A percentile compares a stretch with the other conserved stretches of the same genome.
These are phyloP conservation scores for Darksidea phi DNA, from an alignment of 495 filamentous ascomycete genomes.

Conservation along the genomic window DNA sequence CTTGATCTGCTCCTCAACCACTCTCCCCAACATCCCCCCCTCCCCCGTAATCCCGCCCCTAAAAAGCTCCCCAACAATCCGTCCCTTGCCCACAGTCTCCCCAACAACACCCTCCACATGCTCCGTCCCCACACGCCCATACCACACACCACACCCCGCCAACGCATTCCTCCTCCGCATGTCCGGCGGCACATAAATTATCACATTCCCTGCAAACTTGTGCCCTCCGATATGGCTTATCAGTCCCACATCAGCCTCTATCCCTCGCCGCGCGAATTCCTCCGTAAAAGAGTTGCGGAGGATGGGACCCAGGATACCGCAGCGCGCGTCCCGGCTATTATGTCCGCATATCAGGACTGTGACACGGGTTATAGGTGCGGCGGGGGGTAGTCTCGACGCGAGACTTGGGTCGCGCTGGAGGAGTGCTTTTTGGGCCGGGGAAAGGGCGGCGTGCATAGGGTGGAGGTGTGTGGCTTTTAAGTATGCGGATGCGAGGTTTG, in stretches of 20 bases:
- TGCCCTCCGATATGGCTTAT: slow-evolving; percentile 92
- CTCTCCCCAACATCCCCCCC: slow-evolving; percentile 27
- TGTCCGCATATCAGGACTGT: slow-evolving; percentile 85
- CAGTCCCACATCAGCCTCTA: slow-evolving; percentile 59
- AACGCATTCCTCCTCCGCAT: slow-evolving; percentile 55
- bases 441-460: slow-evolving; percentile 54
- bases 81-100: slow-evolving; percentile 74
- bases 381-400: slow-evolving; percentile 44
- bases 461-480: slow-evolving; percentile 61
- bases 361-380: slow-evolving; percentile 61
- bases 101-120: slow-evolving; percentile 83
- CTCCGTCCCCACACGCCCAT: slow-evolving; percentile 80
- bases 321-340: slow-evolving; percentile 72
- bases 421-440: slow-evolving; percentile 46
- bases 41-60: slow-evolving; percentile 56
- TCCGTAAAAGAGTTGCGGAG: slow-evolving; percentile 66
- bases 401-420: slow-evolving; percentile 42
- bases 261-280: slow-evolving; percentile 41
- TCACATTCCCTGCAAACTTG: slow-evolving; percentile 91
- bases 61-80: slow-evolving; percentile 73
- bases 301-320: slow-evolving; percentile 74
- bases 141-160: slow-evolving; percentile 87
- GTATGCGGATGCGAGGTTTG: slow-evolving; percentile 58
- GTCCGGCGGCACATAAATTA: slow-evolving; percentile 75
- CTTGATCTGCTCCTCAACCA: slow-evolving; percentile 19